These are phyloP conservation scores for Larix sibirica DNA, from an alignment of 83 land plant genomes.

Conservation along the genomic window DNA sequence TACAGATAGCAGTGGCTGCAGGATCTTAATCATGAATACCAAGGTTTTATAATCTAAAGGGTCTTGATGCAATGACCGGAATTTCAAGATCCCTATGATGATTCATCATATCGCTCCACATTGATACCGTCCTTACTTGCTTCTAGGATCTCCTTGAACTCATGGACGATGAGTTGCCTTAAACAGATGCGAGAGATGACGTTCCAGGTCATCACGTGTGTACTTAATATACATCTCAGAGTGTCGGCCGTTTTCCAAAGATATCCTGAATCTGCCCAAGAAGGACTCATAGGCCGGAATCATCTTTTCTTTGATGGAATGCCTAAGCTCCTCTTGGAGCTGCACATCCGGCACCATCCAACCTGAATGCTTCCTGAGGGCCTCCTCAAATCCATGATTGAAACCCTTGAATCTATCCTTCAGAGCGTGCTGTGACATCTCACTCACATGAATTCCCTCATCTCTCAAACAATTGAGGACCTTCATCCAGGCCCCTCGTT, in stretches of 20 bases:
- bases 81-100: no score
- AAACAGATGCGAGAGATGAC: conserved; percentile 56
- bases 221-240: conserved; percentile 70
- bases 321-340: conserved; percentile 56
- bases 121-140: no score
- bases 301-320: conserved; percentile 76
- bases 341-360: conserved; percentile 62
- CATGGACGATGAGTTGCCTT: conserved; percentile 12
- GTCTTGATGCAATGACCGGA: no score
- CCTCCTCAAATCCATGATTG: conserved; percentile 58
- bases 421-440: conserved; percentile 45
- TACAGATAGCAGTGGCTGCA: no score
- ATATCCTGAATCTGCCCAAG: conserved; percentile 46
- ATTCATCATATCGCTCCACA: no score
- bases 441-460: conserved; percentile 49
- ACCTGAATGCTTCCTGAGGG: conserved; percentile 40
- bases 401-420: conserved; percentile 75
- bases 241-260: conserved; percentile 54
- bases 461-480: conserved; percentile 55
- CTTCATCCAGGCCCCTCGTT: conserved; percentile 71
- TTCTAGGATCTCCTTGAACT: not conserved
- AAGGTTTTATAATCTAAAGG: no score
- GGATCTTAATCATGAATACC: no score
- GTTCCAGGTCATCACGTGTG: conserved; percentile 75
- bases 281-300: conserved; percentile 69